These are phyloP conservation scores for Ophiostoma angusticollis DNA, from an alignment of 2,329 filamentous ascomycete genomes.

Conservation along the genomic window DNA sequence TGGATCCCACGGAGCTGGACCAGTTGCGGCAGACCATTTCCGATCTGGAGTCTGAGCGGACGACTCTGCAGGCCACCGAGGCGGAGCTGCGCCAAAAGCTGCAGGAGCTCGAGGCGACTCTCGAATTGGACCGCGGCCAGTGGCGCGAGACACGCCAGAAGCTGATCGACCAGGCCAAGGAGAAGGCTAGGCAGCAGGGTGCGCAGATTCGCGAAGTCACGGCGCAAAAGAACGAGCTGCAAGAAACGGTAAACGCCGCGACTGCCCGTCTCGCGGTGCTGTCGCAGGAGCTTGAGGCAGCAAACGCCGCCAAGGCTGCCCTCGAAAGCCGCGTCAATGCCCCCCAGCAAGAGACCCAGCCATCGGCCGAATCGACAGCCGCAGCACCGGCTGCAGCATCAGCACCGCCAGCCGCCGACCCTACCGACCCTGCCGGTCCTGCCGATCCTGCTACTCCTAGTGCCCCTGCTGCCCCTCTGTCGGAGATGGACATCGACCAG, in stretches of 20 bases:
- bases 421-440: too few species aligned
- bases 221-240: conserved; percentile 39
- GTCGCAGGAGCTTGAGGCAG: conserved; percentile 42
- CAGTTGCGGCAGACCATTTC: conserved; percentile 69
- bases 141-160: conserved; percentile 41
- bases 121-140: conserved; percentile 41
- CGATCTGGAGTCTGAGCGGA: conserved; percentile 51
- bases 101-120: conserved; percentile 34
- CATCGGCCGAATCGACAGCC: not conserved
- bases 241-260: conserved; percentile 34
- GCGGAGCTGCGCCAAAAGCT: conserved; percentile 41
- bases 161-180: conserved; percentile 51
- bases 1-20: conserved; percentile 87
- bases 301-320: conserved; percentile 24
- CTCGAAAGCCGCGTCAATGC: conserved; percentile 11
- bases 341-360: conserved; percentile 18
- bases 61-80: conserved; percentile 38
- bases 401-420: conserved; percentile 1
- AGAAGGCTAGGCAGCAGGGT: conserved; percentile 39
- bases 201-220: conserved; percentile 41
- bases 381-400: conserved; percentile 4
- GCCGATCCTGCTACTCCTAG: too few species aligned
- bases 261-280: conserved; percentile 26
- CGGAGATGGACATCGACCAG: conserved; percentile 4
- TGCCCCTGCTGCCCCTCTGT: not conserved